Base-by-base conservation (phyloP, 164 flowering plant species). In the Dillenia suffruticosa region DNA sequence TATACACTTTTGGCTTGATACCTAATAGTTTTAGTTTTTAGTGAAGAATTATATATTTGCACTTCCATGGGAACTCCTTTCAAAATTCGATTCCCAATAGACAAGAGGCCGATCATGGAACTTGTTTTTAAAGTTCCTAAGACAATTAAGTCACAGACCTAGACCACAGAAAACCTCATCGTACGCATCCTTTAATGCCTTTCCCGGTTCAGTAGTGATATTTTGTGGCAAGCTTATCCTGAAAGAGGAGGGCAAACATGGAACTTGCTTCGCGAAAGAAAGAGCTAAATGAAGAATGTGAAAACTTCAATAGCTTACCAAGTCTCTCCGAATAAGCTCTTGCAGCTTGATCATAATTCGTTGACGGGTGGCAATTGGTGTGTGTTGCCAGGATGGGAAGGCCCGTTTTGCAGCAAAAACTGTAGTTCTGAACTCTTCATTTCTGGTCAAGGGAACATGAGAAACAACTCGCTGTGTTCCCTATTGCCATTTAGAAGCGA, bases 161-260 rank as follows among this genome's bases (percentile, higher is more conserved):
- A 95, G 74, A 9, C 99, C 99, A 67, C 97, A 92, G 64, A 89
- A 88, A 55, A 95, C 97, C 77, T 95, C 99, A 60, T 87, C 96
- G 12, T 85, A 84, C 46, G 99, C 99, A 80, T 95, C 99, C 77
- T 88, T 93, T 73, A 92, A 66, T 12, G 98, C 85, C 79, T 95
- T 95, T 55, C 99, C 99, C 50, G 90, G 97, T 67, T 95, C 99
- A n/a, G 77, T 76, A 9, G 95, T 92, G 50, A 95, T 87, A 66
- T 82, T 90, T n/a, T 72, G 71, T n/a, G 12, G 96, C 94, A 65
- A 95, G 90, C 75, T 92, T 92, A 69, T 95, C 96, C 99, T 95
- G 75, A 19, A 62, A 70, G 43, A 17, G 1, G 10, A n/a, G 9
- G 44, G 14, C 11, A n/a, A 19, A 7, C 32, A 13, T 11, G 11